Evolutionary conservation across 2,329 filamentous ascomycete genomes (phyloP).

Genomic region (Penicillium sp.): DNA sequence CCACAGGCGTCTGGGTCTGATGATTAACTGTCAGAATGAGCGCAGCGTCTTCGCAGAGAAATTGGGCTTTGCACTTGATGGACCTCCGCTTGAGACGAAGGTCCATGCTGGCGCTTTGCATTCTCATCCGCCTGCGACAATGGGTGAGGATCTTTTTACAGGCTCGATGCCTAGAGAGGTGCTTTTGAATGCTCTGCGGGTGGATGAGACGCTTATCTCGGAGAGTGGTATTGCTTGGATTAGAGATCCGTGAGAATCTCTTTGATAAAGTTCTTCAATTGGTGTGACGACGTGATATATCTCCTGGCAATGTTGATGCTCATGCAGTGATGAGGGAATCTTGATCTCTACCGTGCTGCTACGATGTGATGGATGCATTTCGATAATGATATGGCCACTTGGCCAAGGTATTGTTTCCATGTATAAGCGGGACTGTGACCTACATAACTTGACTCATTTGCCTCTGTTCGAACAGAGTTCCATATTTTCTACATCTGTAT

Average conservation of each 20-base stretch:
- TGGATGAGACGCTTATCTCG: slow-evolving; percentile 24
- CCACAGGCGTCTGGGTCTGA: slow-evolving; percentile 45
- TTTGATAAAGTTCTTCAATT: not conserved
- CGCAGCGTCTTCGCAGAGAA: slow-evolving; percentile 35
- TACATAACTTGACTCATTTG: not conserved
- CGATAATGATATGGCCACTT: not conserved
- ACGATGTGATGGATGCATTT: slow-evolving; percentile 3
- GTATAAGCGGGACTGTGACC: not conserved
- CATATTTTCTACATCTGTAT: slow-evolving; percentile 1
- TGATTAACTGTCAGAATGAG: slow-evolving; percentile 40
- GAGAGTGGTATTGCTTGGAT: slow-evolving; percentile 31
- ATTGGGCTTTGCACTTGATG: slow-evolving; percentile 37
- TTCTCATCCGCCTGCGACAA: slow-evolving; percentile 7
- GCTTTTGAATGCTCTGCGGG: slow-evolving; percentile 33
- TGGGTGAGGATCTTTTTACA: slow-evolving; percentile 47
- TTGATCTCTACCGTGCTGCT: not conserved
- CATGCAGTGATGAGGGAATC: not conserved
- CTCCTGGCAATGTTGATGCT: not conserved
- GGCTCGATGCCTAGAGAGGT: slow-evolving; percentile 30
- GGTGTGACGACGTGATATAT: not conserved
- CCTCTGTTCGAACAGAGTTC: not conserved
- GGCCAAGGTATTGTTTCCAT: not conserved
- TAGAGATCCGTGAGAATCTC: slow-evolving; percentile 16
- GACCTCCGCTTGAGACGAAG: slow-evolving; percentile 40
- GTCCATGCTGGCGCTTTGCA: slow-evolving; percentile 28